These are phyloP conservation scores for Chaetomiaceae sp. DNA, from an alignment of 2,329 filamentous ascomycete species.

Conservation along the genomic window DNA sequence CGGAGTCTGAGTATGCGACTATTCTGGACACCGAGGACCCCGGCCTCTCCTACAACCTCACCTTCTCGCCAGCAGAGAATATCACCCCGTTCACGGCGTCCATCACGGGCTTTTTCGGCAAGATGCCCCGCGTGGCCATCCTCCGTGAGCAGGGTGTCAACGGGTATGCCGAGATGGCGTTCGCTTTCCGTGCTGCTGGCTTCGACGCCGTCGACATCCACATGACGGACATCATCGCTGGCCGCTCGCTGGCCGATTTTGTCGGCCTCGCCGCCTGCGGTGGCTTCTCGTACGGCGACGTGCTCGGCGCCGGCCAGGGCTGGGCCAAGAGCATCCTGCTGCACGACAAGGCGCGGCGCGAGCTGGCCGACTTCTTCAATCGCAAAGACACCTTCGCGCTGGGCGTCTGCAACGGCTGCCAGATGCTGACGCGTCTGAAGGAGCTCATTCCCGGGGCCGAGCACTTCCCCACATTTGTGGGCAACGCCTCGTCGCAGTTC, in stretches of 20 bases:
- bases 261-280: constrained; percentile 89
- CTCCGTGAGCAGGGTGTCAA: constrained; percentile 94
- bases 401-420: constrained; percentile 95
- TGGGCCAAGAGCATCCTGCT: constrained; percentile 93
- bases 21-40: constrained; percentile 72
- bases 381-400: constrained; percentile 85
- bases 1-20: constrained; percentile 72
- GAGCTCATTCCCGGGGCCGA: constrained; percentile 79
- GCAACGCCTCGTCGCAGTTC: constrained; percentile 82
- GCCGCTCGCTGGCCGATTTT: constrained; percentile 74
- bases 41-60: constrained; percentile 78
- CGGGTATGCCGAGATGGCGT: constrained; percentile 95
- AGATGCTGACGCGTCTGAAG: constrained; percentile 82
- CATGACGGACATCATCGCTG: constrained; percentile 86
- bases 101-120: constrained; percentile 51
- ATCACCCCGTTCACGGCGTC: constrained; percentile 63
- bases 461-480: constrained; percentile 79
- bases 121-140: constrained; percentile 73
- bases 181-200: constrained; percentile 84
- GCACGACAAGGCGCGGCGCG: constrained; percentile 66
- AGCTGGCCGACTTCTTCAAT: constrained; percentile 81
- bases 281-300: constrained; percentile 86
- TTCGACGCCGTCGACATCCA: constrained; percentile 91
- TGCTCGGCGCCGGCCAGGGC: constrained; percentile 88
- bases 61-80: constrained; percentile 71